Base-by-base conservation (phyloP, 2,329 filamentous ascomycete species). In the Monosporascus sp. region DNA sequence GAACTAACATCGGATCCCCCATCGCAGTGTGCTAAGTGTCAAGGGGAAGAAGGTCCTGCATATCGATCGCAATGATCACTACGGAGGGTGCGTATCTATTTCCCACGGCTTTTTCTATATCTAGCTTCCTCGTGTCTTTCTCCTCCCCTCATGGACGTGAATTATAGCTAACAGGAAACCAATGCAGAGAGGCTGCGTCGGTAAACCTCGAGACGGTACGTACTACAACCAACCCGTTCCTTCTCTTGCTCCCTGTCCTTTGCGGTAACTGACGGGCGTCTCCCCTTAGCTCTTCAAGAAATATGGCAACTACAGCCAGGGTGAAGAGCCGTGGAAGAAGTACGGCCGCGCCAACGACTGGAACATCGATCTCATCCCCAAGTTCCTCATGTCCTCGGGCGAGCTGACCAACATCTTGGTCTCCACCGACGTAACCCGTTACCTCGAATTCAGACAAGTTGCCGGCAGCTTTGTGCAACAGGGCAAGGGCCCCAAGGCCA, bases 31-130 rank as follows among this genome's bases (percentile, higher is more conserved):
- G 57, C 79, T 97, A 71, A 96, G 91, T 78, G 93, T 97, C 67
- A 97, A 97, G 81, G 93, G 93, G 74, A 93, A 96, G 82, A 97
- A 97, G 80, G 94, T 99, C 69, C 83, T 99, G 61, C 94, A 99
- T 79, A 96, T 99, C 72, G 94, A 97, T 77, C 88, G 92, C 71
- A 97, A 97, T 72, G 90, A 96, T 73, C 92, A 97, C 79, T 97
- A 97, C 70, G 94, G 94, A 82, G 94, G 90, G 92, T 96, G 78
- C 67, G 88, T 80, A 53, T 51, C 6, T 56, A 52, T 56, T 36
- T 36, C 51, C 48, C 55, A 51, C 38, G 51, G 46, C 45, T 37
- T 55, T 43, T 43, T 54, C 48, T 43, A 44, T 51, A 36, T 62
- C 53, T 27, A 39, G 50, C 46, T 38, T 20, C 52, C 53, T 61